Base-by-base conservation (phyloP, 176 grass and related monocot genomes). In the Phragmites australis region DNA sequence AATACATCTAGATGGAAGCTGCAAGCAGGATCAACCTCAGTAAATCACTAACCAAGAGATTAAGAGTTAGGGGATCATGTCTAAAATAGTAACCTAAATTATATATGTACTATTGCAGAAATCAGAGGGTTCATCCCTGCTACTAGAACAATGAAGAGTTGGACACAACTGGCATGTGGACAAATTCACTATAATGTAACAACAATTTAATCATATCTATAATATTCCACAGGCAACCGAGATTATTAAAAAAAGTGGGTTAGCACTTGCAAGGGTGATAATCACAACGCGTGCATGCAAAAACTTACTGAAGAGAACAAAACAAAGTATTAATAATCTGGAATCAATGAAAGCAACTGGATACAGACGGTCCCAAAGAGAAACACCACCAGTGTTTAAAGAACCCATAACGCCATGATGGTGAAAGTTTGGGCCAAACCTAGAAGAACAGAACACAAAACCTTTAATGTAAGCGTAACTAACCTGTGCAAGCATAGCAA, bases 401-500 rank as follows among this genome's bases (percentile, higher is more conserved):
- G 52, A 64, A 18, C 47, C 48, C 37, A 21, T 32, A 50, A 52
- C 45, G n/a, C 29, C 30, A 47, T 67, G 52, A 66, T 15, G 30
- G 67, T 37, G 19, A 23, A 58, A 79, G 23, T 16, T 70, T 51
- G 17, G 42, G 29, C 13, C 75, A 57, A 48, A 44, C 22, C 69
- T 70, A 29, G 25, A 78, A 84, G 26, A 74, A 30, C 15, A 41
- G 34, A 25, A 42, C 59, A 82, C 49, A 66, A 26, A 87, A 45
- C 27, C 14, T 64, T 16, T 10, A 30, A 50, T 53, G 34, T 50
- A 51, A 52, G 60, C 76, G 42, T 69, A 69, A 87, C 80, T 68
- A 89, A 97, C 94, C 94, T 97, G 94, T 66, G 94, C 89, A 88
- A 97, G 89, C 19, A 85, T 37, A 6, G 94, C 94, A 50, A 97